These are phyloP conservation scores for Syncephalastrum contaminatum DNA, from an alignment of 371 early-diverging fungal genomes.

Conservation along the genomic window DNA sequence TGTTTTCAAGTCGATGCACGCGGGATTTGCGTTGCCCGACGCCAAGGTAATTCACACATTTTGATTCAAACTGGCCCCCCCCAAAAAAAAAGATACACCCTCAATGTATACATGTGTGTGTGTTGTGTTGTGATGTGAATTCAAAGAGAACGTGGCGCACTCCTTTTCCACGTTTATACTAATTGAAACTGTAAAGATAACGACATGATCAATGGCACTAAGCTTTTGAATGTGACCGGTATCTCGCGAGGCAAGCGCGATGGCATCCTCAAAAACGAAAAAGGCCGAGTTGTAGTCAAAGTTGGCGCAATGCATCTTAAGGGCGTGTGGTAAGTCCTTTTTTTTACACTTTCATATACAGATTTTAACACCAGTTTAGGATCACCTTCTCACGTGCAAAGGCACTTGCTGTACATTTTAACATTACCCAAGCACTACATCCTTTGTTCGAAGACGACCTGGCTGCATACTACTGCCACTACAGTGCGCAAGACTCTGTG, in stretches of 20 bases:
- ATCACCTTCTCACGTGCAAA: slow-evolving; percentile 65
- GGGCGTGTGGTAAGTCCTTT: slow-evolving; percentile 68
- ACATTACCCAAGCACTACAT: slow-evolving; percentile 59
- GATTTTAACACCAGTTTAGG: slow-evolving; percentile 26
- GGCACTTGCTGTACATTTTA: slow-evolving; percentile 59
- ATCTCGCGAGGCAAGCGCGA: slow-evolving; percentile 82
- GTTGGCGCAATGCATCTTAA: slow-evolving; percentile 79
- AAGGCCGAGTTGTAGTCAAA: slow-evolving; percentile 72
- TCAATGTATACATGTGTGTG: not conserved
- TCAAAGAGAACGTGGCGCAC: not conserved
- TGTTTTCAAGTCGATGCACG: slow-evolving; percentile 78
- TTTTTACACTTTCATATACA: slow-evolving; percentile 23
- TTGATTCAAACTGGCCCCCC: not conserved
- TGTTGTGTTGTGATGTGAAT: no score
- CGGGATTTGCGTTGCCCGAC: slow-evolving; percentile 77
- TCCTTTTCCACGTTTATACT: not conserved
- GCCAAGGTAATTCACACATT: slow-evolving; percentile 56
- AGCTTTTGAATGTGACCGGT: slow-evolving; percentile 72
- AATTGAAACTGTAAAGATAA: slow-evolving; percentile 39
- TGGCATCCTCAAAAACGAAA: slow-evolving; percentile 75
- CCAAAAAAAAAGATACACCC: not conserved
- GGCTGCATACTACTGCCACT: slow-evolving; percentile 26
- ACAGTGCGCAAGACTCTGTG: slow-evolving; percentile 28
- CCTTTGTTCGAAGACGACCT: slow-evolving; percentile 73
- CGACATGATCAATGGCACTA: slow-evolving; percentile 77